phyloP scores from a whole-genome alignment of 495 filamentous ascomycete species.

The Immersiella caudata region DNA sequence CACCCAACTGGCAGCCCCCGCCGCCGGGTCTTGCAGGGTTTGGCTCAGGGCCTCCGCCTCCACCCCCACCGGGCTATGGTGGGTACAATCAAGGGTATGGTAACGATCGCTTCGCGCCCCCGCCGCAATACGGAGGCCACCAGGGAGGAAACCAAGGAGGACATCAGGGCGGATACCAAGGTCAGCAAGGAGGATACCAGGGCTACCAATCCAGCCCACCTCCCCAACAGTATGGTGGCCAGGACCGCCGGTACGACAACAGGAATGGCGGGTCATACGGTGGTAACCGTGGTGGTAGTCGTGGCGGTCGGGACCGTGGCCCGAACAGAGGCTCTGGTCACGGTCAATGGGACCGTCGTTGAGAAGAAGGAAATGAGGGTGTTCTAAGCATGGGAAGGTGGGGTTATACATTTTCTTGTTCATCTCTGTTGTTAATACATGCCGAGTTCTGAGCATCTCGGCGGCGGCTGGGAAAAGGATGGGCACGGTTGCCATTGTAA shows the following conservation, averaged over 20 bases:
- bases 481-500: not conserved
- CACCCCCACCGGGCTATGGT: slow-evolving; percentile 40
- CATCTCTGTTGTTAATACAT: not conserved
- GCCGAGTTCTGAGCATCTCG: not conserved
- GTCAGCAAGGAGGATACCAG: slow-evolving; percentile 21
- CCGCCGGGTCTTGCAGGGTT: slow-evolving; percentile 51
- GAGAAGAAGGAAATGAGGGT: not conserved
- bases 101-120: slow-evolving; percentile 13
- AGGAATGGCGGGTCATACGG: slow-evolving; percentile 17
- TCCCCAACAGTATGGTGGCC: slow-evolving; percentile 13
- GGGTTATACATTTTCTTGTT: not conserved
- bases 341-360: not conserved
- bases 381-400: not conserved
- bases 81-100: slow-evolving; percentile 12
- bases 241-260: slow-evolving; percentile 19
- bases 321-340: slow-evolving; percentile 17
- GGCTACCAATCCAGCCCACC: slow-evolving; percentile 12
- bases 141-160: slow-evolving; percentile 24
- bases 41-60: slow-evolving; percentile 50
- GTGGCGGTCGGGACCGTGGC: slow-evolving; percentile 15
- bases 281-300: slow-evolving; percentile 16
- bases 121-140: slow-evolving; percentile 15
- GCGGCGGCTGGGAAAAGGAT: not conserved
- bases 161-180: slow-evolving; percentile 22
- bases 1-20: slow-evolving; percentile 44